phyloP scores from a whole-genome alignment of 2,329 filamentous ascomycete species.

The Tolypocladium guangdongense region DNA sequence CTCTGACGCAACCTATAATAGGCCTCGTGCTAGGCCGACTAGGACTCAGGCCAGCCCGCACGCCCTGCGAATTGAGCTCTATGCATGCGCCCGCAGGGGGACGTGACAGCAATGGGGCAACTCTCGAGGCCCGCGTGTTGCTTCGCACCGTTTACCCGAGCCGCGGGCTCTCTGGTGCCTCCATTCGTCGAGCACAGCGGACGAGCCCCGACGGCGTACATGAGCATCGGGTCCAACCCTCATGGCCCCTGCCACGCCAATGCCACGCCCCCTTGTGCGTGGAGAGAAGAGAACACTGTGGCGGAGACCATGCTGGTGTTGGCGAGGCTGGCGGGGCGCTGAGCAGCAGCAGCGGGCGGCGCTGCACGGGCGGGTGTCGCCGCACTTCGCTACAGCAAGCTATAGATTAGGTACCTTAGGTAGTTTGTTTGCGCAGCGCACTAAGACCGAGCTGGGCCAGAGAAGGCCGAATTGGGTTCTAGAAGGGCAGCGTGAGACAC shows the following conservation, averaged over 20 bases:
- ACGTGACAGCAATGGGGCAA: background rate
- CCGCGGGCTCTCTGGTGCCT: background rate
- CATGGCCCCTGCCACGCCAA: background rate
- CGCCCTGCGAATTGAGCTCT: background rate
- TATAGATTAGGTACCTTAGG: too few relatives aligned
- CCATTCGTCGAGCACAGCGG: background rate
- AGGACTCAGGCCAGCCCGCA: too few relatives aligned
- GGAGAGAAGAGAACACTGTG: background rate
- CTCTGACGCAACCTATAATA: background rate
- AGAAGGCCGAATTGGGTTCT: too few relatives aligned
- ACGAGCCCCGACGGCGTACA: background rate
- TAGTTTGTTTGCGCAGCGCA: background rate
- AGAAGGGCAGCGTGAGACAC: conserved; percentile 6
- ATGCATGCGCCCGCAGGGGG: background rate
- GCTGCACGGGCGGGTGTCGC: background rate
- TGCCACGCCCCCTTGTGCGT: background rate
- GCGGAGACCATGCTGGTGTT: background rate
- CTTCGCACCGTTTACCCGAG: background rate
- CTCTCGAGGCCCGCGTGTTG: background rate
- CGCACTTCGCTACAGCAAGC: too few relatives aligned
- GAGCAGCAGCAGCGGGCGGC: background rate
- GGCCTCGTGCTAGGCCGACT: too few relatives aligned
- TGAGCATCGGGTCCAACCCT: background rate
- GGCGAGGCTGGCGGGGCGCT: background rate
- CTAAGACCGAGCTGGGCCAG: background rate